Percentiles rank a stretch among this genome's conserved stretches.
These are phyloP conservation scores for Myriosclerotinia duriaeana DNA, from an alignment of 2,329 filamentous ascomycete genomes.

Conservation along the genomic window DNA sequence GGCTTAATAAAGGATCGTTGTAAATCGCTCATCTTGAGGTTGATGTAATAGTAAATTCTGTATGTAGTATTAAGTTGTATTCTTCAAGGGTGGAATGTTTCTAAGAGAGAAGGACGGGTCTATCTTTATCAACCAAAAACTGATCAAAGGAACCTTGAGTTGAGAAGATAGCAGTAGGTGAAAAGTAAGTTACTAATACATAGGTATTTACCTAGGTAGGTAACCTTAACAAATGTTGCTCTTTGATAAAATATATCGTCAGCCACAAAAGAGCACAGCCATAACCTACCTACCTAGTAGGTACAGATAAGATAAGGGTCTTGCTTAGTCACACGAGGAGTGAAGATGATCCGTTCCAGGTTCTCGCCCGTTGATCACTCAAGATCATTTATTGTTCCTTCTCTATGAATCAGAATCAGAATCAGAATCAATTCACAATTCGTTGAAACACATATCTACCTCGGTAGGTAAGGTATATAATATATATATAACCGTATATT, in stretches of 20 bases:
- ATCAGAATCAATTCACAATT: too few species aligned
- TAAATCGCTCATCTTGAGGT: conserved; percentile 68
- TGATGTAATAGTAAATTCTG: neutral
- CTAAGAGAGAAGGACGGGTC: too few species aligned
- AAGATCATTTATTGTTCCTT: too few species aligned
- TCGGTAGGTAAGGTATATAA: too few species aligned
- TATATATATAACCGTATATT: too few species aligned
- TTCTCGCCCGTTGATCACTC: too few species aligned
- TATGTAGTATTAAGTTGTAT: neutral
- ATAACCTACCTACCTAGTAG: too few species aligned
- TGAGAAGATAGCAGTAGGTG: neutral
- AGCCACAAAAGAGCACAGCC: conserved; percentile 1
- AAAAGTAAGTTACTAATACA: neutral
- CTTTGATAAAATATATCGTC: neutral
- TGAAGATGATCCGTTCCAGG: too few species aligned
- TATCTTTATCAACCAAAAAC: neutral
- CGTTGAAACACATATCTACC: too few species aligned
- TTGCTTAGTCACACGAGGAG: conserved; percentile 17
- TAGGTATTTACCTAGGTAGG: too few species aligned
- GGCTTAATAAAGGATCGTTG: conserved; percentile 77
- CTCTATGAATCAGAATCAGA: too few species aligned
- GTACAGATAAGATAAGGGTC: conserved; percentile 4
- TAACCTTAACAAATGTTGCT: too few species aligned
- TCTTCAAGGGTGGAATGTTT: neutral
- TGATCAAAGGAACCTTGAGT: neutral